Percentiles rank a stretch among this genome's conserved stretches.
Conservation (phyloP, 176 grass and related monocot species). For the Lolium rigidum region DNA sequence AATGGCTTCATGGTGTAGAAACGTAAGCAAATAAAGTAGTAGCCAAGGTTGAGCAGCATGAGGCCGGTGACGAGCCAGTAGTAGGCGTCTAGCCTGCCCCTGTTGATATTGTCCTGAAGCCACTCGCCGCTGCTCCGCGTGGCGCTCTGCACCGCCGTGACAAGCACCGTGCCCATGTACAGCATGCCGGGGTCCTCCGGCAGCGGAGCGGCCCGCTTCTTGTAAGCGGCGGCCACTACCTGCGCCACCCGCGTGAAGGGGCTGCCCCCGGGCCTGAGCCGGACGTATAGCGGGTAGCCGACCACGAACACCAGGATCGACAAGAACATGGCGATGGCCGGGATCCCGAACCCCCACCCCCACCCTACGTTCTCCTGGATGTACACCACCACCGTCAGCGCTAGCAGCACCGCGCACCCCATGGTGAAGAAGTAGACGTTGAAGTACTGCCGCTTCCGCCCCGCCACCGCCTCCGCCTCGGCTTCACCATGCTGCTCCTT, state of each 20-base stretch:
- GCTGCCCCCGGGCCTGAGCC: conserved; percentile 51
- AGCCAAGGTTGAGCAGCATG: no score
- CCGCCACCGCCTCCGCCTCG: no score
- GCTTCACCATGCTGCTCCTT: neutral
- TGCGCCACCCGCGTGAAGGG: conserved; percentile 60
- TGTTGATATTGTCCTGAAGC: no score
- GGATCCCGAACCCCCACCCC: conserved; percentile 64
- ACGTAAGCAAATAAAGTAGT: conserved; percentile 46
- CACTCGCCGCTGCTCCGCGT: no score
- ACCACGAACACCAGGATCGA: conserved; percentile 60
- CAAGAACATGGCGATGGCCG: conserved; percentile 52
- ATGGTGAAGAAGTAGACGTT: conserved; percentile 86
- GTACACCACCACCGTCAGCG: conserved; percentile 69
- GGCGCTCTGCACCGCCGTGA: no score
- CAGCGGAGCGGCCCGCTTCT: conserved; percentile 40
- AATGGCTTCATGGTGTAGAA: conserved; percentile 77
- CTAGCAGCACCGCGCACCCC: conserved; percentile 57
- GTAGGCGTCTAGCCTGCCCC: no score
- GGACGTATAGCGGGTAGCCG: conserved; percentile 58
- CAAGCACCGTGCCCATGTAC: no score
- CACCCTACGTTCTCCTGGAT: conserved; percentile 76
- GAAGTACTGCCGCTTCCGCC: conserved; percentile 62
- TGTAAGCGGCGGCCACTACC: conserved; percentile 53
- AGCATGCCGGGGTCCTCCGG: conserved; percentile 59
- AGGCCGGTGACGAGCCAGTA: no score